Base-by-base conservation (phyloP, 257 asterid species). In the Petrea volubilis region DNA sequence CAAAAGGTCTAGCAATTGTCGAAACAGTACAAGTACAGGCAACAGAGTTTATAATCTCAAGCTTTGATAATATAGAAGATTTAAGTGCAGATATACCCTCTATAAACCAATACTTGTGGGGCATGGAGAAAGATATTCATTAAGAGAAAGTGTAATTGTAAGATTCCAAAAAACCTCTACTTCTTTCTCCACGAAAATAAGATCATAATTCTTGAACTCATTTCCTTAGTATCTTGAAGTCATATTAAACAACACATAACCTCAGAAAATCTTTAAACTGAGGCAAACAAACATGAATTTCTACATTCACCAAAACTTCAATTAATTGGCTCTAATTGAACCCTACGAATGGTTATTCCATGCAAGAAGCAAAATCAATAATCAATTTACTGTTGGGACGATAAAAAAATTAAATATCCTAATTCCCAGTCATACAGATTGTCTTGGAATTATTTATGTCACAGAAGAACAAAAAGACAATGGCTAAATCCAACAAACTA, bases 131-230 rank as follows among this genome's bases (percentile, higher is more conserved):
- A 36, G 38, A 31, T n/a, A 25, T 6, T 29, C 17, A 20, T 20
- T 56, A 9, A 33, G 20, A 43, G 33, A 41, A 14, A 57, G 11
- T 0, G 38, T 17, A 5, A 55, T 27, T 28, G n/a, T n/a, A n/a
- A n/a, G n/a, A n/a, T n/a, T n/a, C n/a, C n/a, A n/a, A n/a, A n/a
- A n/a, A n/a, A n/a, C n/a, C n/a, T n/a, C n/a, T n/a, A n/a, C n/a
- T 68, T 68, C 28, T 47, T 47, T 49, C 62, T 60, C 55, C 70
- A 33, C 27, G 60, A 21, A n/a, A 70, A 58, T 6, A 9, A 59
- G 52, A 23, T 29, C 40, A 40, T 29, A 23, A 2, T 52, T 51
- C 38, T 23, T 34, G 14, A 72, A 63, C 36, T 63, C 52, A 11
- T 40, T 23, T 10, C 38, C 51, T 31, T 31, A 31, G 38, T 7